Percentiles rank a stretch among this genome's conserved stretches.
phyloP scores from a whole-genome alignment of 2,329 filamentous ascomycete species.

The Colletotrichum noveboracense region DNA sequence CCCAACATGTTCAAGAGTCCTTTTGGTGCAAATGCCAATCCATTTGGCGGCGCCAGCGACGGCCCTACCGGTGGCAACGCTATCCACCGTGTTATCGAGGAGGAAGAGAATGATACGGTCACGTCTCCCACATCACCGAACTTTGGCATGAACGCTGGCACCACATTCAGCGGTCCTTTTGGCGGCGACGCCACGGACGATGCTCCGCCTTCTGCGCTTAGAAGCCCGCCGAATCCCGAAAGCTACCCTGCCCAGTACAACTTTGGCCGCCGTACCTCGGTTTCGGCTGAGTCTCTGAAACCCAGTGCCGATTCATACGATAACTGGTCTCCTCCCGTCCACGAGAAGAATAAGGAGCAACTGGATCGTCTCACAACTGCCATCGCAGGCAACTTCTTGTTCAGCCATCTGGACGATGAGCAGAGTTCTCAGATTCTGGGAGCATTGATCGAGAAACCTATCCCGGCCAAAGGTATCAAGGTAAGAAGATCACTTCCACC shows the following conservation, averaged over 20 bases:
- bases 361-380: constrained; percentile 78
- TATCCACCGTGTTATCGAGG: constrained; percentile 72
- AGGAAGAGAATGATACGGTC: constrained; percentile 80
- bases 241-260: constrained; percentile 93
- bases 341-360: constrained; percentile 85
- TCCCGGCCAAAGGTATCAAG: constrained; percentile 86
- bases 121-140: constrained; percentile 74
- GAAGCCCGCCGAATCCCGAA: constrained; percentile 62
- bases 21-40: constrained; percentile 71
- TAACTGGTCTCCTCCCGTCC: constrained; percentile 88
- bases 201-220: constrained; percentile 46
- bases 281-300: constrained; percentile 95
- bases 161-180: constrained; percentile 57
- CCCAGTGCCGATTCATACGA: constrained; percentile 83
- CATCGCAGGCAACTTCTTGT: constrained; percentile 90
- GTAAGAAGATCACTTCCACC: constrained; percentile 39
- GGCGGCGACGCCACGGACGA: constrained; percentile 54
- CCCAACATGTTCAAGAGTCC: constrained; percentile 80
- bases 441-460: constrained; percentile 91
- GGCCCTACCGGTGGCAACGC: constrained; percentile 34
- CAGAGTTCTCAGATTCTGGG: constrained; percentile 87
- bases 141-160: constrained; percentile 52
- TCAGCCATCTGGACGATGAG: constrained; percentile 93
- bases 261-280: constrained; percentile 89
- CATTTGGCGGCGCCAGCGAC: constrained; percentile 66